phyloP scores from a whole-genome alignment of 768 basidiomycete genomes.

The Boletus rex-veris region DNA sequence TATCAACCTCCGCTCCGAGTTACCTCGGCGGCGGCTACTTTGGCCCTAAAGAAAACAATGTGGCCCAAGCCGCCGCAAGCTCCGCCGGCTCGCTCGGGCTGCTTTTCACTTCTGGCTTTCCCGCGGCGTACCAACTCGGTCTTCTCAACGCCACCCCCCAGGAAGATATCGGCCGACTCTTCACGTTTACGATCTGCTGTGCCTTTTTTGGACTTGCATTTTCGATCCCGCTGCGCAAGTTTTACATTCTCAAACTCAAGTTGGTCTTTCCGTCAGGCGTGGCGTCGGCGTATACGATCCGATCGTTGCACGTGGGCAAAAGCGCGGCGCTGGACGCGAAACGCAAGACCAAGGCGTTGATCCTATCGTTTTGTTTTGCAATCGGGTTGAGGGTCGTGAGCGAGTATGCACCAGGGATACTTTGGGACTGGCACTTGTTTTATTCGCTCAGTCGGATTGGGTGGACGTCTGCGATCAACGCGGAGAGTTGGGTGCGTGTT shows the following conservation, averaged over 20 bases:
- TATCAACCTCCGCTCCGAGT: constrained; percentile 46
- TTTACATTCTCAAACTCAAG: constrained; percentile 62
- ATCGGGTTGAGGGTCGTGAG: constrained; percentile 53
- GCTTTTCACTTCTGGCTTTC: constrained; percentile 56
- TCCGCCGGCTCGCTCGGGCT: constrained; percentile 58
- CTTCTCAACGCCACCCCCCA: constrained; percentile 45
- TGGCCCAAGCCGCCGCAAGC: constrained; percentile 20
- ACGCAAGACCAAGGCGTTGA: constrained; percentile 53
- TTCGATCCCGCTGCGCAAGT: constrained; percentile 58
- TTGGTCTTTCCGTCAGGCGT: constrained; percentile 63
- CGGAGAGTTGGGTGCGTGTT: constrained; percentile 52
- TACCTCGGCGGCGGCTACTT: constrained; percentile 51
- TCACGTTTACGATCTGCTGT: constrained; percentile 50
- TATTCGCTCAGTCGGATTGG: constrained; percentile 58
- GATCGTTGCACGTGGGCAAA: constrained; percentile 51
- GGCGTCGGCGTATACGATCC: constrained; percentile 64
- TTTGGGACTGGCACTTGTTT: constrained; percentile 63
- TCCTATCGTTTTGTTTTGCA: constrained; percentile 43
- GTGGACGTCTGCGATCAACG: constrained; percentile 55
- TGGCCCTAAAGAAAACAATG: constrained; percentile 58
- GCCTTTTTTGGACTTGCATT: constrained; percentile 66
- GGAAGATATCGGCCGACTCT: constrained; percentile 53
- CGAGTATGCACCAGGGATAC: constrained; percentile 57
- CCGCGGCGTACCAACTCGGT: constrained; percentile 55
- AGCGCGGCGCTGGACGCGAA: constrained; percentile 48